phyloP scores from a whole-genome alignment of 2,329 filamentous ascomycete species.

The Sporothrix luriei region DNA sequence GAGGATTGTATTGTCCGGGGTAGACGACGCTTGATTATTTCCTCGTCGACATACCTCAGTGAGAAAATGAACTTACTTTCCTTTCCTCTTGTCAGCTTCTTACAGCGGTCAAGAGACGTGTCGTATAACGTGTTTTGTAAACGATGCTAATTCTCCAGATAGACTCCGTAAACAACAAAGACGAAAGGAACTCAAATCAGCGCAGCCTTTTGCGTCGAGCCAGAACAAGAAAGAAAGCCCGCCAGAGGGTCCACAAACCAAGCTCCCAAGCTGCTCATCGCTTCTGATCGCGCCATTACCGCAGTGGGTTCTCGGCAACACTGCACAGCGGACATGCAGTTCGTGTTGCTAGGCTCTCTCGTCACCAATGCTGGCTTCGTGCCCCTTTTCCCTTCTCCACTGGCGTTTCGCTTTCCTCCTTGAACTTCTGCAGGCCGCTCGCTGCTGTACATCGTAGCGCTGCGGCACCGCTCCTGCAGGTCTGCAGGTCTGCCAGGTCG shows the following conservation, averaged over 20 bases:
- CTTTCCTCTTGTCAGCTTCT: no score
- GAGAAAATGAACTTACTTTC: not conserved
- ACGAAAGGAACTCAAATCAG: not conserved
- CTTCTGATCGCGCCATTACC: not conserved
- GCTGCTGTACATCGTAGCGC: conserved; percentile 1
- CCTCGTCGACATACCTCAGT: no score
- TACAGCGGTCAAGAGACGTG: not conserved
- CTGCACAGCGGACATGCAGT: conserved; percentile 19
- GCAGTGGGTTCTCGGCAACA: conserved; percentile 1
- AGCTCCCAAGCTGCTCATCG: conserved; percentile 2
- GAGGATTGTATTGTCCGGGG: not conserved
- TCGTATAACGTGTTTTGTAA: conserved; percentile 9
- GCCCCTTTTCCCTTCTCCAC: not conserved
- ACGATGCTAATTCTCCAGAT: not conserved
- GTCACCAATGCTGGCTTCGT: no score
- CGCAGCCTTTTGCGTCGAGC: not conserved
- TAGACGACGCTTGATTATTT: no score
- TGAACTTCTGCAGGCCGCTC: not conserved
- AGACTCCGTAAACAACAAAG: not conserved
- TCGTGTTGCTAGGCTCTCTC: not conserved
- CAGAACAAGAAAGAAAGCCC: conserved; percentile 18
- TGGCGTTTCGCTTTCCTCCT: conserved; percentile 24
- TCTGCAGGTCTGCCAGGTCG: not conserved
- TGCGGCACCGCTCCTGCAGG: conserved; percentile 9
- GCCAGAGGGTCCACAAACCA: not conserved